phyloP scores from a whole-genome alignment of 148 eudicot species.

The Camellia sinensis region DNA sequence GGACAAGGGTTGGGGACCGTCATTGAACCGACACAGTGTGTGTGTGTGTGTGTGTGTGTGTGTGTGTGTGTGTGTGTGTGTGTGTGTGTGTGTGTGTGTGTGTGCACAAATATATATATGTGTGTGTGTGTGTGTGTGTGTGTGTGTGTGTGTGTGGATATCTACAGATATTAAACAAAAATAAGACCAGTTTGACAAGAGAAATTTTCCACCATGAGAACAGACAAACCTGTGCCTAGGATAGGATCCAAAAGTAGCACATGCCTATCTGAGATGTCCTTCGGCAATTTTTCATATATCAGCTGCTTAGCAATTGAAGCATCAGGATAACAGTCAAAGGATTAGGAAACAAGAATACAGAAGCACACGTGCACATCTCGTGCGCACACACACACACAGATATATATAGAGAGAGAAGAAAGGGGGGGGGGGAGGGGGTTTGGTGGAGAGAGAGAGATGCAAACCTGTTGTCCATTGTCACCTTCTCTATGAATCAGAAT shows the following conservation, averaged over 20 bases:
- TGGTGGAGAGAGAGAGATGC: not conserved
- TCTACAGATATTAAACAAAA: not conserved
- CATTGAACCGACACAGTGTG: no score
- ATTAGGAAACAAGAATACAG: not conserved
- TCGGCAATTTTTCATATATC: conserved; percentile 89
- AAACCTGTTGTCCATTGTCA: conserved; percentile 86
- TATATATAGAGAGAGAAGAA: not conserved
- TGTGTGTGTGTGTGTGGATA: not conserved
- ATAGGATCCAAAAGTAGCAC: conserved; percentile 94
- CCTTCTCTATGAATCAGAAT: conserved; percentile 98
- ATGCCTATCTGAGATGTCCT: conserved; percentile 83
- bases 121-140: no score
- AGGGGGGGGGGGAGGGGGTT: no score
- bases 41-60: no score
- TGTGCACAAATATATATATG: not conserved
- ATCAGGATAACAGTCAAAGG: conserved; percentile 8
- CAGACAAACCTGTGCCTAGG: conserved; percentile 78
- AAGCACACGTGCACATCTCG: not conserved
- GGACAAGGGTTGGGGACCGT: not conserved
- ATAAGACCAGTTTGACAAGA: not conserved
- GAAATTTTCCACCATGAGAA: not conserved
- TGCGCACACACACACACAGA: not conserved
- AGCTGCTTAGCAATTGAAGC: conserved; percentile 42
- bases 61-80: no score
- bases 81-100: no score